A percentile compares a stretch with the other conserved stretches of the same genome.
Conservation (phyloP, 1,284 basidiomycete genomes). For the Ganoderma boninense region DNA sequence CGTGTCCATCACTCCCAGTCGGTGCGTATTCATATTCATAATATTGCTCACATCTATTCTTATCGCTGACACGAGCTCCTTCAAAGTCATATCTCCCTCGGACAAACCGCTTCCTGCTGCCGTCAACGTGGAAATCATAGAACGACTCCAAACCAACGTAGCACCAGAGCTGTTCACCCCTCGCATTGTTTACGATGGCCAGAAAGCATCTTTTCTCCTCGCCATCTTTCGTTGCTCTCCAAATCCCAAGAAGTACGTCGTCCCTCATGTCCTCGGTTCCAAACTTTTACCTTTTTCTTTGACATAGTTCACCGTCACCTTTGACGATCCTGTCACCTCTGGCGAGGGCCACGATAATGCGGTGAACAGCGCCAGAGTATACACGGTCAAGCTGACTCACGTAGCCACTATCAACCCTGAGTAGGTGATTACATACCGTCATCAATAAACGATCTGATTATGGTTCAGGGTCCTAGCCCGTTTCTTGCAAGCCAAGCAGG, state of each 20-base stretch:
- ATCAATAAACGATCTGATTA: neutral
- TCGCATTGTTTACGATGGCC: conserved; percentile 75
- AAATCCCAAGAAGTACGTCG: conserved; percentile 54
- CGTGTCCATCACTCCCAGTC: conserved; percentile 48
- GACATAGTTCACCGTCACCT: conserved; percentile 66
- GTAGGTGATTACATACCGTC: conserved; percentile 49
- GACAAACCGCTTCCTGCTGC: conserved; percentile 72
- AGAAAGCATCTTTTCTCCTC: conserved; percentile 75
- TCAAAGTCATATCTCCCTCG: conserved; percentile 64
- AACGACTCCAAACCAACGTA: conserved; percentile 60
- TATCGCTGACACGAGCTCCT: conserved; percentile 13
- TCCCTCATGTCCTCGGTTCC: conserved; percentile 18
- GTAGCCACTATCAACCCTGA: conserved; percentile 81
- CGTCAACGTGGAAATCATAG: conserved; percentile 75
- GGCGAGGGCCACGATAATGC: conserved; percentile 18
- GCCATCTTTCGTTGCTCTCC: conserved; percentile 60
- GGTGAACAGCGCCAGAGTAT: conserved; percentile 53
- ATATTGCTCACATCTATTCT: neutral
- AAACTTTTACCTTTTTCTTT: conserved; percentile 7
- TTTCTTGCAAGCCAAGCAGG: conserved; percentile 72
- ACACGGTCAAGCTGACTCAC: conserved; percentile 69
- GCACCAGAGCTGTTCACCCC: conserved; percentile 71
- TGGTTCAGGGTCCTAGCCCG: conserved; percentile 63
- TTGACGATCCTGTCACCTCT: conserved; percentile 46
- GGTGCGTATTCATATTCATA: conserved; percentile 52